phyloP scores from a whole-genome alignment of 208 protist genomes.

The Balamuthia mandrillaris region DNA sequence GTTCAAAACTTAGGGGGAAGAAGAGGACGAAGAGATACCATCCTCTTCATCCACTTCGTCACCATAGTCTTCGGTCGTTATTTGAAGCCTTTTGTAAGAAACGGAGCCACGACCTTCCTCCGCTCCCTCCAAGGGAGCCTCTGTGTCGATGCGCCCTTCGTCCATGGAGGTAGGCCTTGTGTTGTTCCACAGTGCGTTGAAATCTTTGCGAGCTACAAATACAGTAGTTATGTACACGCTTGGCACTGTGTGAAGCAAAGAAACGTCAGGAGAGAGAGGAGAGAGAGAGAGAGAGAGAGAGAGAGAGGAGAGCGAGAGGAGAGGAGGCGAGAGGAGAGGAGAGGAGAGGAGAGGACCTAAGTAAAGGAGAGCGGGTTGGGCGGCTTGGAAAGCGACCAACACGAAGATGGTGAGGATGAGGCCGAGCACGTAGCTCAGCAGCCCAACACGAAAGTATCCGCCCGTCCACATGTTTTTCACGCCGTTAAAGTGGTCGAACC shows the following conservation, averaged over 20 bases:
- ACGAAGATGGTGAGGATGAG: constrained; percentile 26
- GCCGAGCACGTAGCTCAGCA: constrained; percentile 3
- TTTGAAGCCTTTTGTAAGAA: no score
- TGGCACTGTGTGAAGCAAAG: neutral
- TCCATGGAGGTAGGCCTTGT: no score
- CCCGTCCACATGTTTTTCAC: neutral
- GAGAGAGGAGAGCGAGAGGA: no score
- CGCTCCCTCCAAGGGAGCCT: neutral
- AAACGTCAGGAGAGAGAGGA: neutral
- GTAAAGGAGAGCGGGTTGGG: constrained; percentile 40
- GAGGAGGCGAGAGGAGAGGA: no score
- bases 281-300: neutral
- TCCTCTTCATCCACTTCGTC: no score
- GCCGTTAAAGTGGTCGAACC: neutral
- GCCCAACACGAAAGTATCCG: neutral
- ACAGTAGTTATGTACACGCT: constrained; percentile 13
- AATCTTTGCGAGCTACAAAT: constrained; percentile 21
- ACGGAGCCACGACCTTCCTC: neutral
- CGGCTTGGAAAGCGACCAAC: neutral
- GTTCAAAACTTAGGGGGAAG: no score
- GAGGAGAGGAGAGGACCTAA: neutral
- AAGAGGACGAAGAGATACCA: no score
- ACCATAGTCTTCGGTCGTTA: no score
- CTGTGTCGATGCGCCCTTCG: no score
- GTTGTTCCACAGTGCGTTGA: constrained; percentile 33